Evolutionary conservation across 2,329 filamentous ascomycete genomes (phyloP).

Genomic region (Falciphora oryzae): DNA sequence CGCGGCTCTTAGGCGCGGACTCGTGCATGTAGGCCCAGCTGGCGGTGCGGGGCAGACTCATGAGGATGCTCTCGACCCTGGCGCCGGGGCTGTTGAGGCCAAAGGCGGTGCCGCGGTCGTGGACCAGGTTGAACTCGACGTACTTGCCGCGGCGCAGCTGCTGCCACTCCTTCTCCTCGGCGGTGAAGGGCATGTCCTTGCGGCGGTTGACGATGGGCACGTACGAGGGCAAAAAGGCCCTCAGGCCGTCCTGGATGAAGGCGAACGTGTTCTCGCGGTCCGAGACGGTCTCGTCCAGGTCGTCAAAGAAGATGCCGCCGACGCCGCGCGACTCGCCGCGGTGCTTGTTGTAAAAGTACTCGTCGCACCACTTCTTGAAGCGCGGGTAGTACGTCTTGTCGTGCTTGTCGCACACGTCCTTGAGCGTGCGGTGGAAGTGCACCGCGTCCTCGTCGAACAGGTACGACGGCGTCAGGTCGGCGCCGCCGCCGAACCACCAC

Average conservation of each 20-base stretch:
- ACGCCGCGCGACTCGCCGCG: slow-evolving; percentile 79
- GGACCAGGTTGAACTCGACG: slow-evolving; percentile 97
- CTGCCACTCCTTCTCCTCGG: slow-evolving; percentile 91
- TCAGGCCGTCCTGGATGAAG: slow-evolving; percentile 79
- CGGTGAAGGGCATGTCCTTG: slow-evolving; percentile 87
- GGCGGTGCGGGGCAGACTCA: slow-evolving; percentile 91
- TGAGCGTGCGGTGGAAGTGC: slow-evolving; percentile 92
- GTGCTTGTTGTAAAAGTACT: slow-evolving; percentile 95
- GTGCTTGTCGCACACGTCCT: slow-evolving; percentile 88
- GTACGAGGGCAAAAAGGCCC: slow-evolving; percentile 85
- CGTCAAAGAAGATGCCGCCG: slow-evolving; percentile 98
- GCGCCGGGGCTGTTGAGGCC: slow-evolving; percentile 89
- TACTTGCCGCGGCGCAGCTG: slow-evolving; percentile 91
- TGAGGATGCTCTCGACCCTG: slow-evolving; percentile 91
- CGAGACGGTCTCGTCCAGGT: slow-evolving; percentile 80
- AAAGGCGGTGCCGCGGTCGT: slow-evolving; percentile 92
- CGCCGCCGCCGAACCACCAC: slow-evolving; percentile 98
- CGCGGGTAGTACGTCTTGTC: slow-evolving; percentile 86
- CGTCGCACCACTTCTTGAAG: slow-evolving; percentile 98
- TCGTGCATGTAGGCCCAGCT: slow-evolving; percentile 95
- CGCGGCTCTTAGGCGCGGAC: slow-evolving; percentile 66
- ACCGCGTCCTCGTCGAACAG: slow-evolving; percentile 96
- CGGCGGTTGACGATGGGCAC: slow-evolving; percentile 81
- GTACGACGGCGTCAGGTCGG: slow-evolving; percentile 87
- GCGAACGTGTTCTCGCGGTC: slow-evolving; percentile 86